Evolutionary conservation across 345 rosid species (phyloP), one percentile per base, ranked within the genome.

Genomic region (Brassica incana): DNA sequence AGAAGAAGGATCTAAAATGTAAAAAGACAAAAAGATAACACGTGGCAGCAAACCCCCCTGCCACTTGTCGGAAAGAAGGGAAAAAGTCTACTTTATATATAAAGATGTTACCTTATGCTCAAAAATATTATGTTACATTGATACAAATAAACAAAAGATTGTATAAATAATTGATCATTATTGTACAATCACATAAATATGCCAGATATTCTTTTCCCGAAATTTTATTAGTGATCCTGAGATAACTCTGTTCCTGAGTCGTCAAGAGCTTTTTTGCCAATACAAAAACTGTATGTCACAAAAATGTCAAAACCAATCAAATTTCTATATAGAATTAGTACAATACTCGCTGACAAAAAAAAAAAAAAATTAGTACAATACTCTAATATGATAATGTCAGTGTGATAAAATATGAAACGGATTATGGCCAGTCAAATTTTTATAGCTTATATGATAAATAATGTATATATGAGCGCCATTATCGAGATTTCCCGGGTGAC

Each of bases 401-500:
- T 20, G 27, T 2, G 38, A 29, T 29, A 5, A 62, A 12, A 29
- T 8, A 23, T 4, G 12, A 11, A 10, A 59, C 30, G 33, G 5
- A 7, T n/a, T 65, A 23, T 33, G 29, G 66, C 36, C 67, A 67
- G 10, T 16, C 33, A 45, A 76, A 43, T 59, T 30, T 77, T 5
- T 30, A 8, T 18, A 77, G 61, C 7, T n/a, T 48, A 77, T 20
- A 70, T 70, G 45, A 18, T 69, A 18, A 18, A 18, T 18, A 18
- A 11, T 6, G 5, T 6, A 36, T 32, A 1, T 63, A 32, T 48
- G 54, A 10, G 10, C 6, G 33, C 6, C 40, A 3, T 72, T 61
- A 65, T 77, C 75, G 65, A 77, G 71, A 77, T 50, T 71, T 58
- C 71, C 43, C 8, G 45, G 6, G 10, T 36, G 27, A 16, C 72